phyloP scores from a whole-genome alignment of 805 yeast species.

The Schwanniomyces polymorphus region DNA sequence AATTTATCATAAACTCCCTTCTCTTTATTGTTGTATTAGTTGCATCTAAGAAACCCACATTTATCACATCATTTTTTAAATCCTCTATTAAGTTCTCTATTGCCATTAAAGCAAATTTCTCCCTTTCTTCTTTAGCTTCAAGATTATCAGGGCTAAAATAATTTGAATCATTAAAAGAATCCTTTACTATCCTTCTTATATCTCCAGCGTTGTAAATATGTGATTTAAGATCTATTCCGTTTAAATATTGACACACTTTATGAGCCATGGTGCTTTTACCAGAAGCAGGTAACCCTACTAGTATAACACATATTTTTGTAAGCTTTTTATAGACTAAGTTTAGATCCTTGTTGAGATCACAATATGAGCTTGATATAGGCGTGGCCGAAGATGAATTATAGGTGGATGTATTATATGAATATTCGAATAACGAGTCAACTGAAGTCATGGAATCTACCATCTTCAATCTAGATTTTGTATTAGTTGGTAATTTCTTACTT shows the following conservation, averaged over 20 bases:
- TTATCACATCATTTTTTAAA: conserved; percentile 21
- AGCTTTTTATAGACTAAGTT: neutral
- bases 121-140: conserved; percentile 30
- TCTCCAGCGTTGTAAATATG: conserved; percentile 53
- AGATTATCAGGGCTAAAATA: conserved; percentile 39
- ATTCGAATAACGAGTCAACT: conserved; percentile 29
- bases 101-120: conserved; percentile 34
- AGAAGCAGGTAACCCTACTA: conserved; percentile 43
- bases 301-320: conserved; percentile 13
- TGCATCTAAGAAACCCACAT: conserved; percentile 43
- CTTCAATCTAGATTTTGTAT: neutral
- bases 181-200: conserved; percentile 38
- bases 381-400: conserved; percentile 4
- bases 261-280: conserved; percentile 41
- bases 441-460: conserved; percentile 16
- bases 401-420: conserved; percentile 1
- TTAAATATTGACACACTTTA: conserved; percentile 30
- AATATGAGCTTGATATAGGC: conserved; percentile 7
- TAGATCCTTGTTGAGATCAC: neutral
- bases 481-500: neutral
- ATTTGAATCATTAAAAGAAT: conserved; percentile 28
- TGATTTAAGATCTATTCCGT: conserved; percentile 22
- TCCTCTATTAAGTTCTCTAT: conserved; percentile 31
- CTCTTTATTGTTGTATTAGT: conserved; percentile 40
- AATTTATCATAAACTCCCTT: conserved; percentile 28